Percentiles rank a stretch among this genome's conserved stretches.
These are phyloP conservation scores for Entonaema liquescens DNA, from an alignment of 495 filamentous ascomycete genomes.

Conservation along the genomic window DNA sequence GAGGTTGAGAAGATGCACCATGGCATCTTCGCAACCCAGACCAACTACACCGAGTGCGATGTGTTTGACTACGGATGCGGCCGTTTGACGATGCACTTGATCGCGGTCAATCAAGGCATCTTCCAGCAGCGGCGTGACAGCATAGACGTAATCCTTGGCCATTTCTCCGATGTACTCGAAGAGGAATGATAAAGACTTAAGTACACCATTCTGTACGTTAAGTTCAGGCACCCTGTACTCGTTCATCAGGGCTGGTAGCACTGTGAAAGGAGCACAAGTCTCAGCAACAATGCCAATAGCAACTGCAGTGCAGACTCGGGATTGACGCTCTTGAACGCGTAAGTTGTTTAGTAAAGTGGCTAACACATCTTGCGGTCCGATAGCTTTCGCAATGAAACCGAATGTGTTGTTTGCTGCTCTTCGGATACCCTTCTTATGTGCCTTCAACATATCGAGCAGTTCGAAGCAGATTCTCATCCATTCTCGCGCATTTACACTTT, in stretches of 20 bases:
- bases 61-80: slow-evolving; percentile 95
- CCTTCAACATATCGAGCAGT: slow-evolving; percentile 98
- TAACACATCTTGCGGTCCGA: slow-evolving; percentile 96
- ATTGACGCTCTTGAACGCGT: slow-evolving; percentile 96
- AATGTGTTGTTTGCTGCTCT: slow-evolving; percentile 99
- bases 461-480: slow-evolving; percentile 99
- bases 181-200: slow-evolving; percentile 96
- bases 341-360: slow-evolving; percentile 96
- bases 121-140: slow-evolving; percentile 94
- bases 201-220: slow-evolving; percentile 98
- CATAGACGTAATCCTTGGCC: slow-evolving; percentile 99
- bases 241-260: slow-evolving; percentile 99
- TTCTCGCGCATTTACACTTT: slow-evolving; percentile 94
- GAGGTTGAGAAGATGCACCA: slow-evolving; percentile 96
- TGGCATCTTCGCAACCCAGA: slow-evolving; percentile 97
- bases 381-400: slow-evolving; percentile 99
- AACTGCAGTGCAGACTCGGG: slow-evolving; percentile 96
- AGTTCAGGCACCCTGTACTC: slow-evolving; percentile 98
- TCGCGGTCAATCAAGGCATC: slow-evolving; percentile 98
- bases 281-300: slow-evolving; percentile 99
- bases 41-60: slow-evolving; percentile 95
- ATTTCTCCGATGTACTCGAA: slow-evolving; percentile 99
- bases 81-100: slow-evolving; percentile 97
- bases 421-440: slow-evolving; percentile 98
- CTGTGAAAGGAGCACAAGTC: slow-evolving; percentile 98